Evolutionary conservation across 352 stramenopile species (phyloP).

Genomic region (Aphanomyces astaci): DNA sequence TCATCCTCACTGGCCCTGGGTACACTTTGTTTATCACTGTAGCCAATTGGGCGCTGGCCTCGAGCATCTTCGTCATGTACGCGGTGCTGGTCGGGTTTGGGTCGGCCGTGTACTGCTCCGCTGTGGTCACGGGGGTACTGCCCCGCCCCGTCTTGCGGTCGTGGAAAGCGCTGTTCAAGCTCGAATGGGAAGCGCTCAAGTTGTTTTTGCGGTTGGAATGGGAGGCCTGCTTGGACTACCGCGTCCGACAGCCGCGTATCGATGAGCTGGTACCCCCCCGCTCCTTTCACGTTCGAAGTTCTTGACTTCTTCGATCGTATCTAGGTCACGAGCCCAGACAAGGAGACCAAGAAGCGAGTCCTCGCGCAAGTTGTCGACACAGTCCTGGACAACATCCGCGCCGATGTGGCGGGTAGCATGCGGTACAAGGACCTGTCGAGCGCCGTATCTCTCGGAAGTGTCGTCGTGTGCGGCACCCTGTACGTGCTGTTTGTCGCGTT

Average conservation of each 20-base stretch:
- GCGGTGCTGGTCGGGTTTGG: slow-evolving; percentile 15
- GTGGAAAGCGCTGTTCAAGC: not conserved
- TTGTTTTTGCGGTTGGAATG: slow-evolving; percentile 18
- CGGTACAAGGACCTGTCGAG: slow-evolving; percentile 1
- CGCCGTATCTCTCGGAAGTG: slow-evolving; percentile 6
- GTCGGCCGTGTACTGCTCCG: not conserved
- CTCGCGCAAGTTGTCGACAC: slow-evolving; percentile 6
- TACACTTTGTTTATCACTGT: not conserved
- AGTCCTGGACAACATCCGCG: slow-evolving; percentile 10
- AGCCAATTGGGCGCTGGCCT: slow-evolving; percentile 10
- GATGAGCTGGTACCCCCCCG: not conserved
- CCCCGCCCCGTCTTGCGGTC: not conserved
- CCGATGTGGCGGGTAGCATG: slow-evolving; percentile 2
- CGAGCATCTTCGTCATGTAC: slow-evolving; percentile 14
- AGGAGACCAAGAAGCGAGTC: slow-evolving; percentile 17
- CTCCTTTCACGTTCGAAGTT: not conserved
- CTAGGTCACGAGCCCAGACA: not conserved
- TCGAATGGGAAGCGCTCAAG: slow-evolving; percentile 19
- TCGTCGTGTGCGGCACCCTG: slow-evolving; percentile 6
- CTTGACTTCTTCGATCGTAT: not conserved
- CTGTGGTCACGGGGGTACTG: slow-evolving; percentile 8
- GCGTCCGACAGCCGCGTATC: slow-evolving; percentile 15
- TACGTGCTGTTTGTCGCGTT: not conserved
- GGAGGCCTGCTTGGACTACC: slow-evolving; percentile 15
- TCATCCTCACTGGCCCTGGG: slow-evolving; percentile 12